Evolutionary conservation across 495 filamentous ascomycete genomes (phyloP).

Genomic region (Pyronema omphalodes): DNA sequence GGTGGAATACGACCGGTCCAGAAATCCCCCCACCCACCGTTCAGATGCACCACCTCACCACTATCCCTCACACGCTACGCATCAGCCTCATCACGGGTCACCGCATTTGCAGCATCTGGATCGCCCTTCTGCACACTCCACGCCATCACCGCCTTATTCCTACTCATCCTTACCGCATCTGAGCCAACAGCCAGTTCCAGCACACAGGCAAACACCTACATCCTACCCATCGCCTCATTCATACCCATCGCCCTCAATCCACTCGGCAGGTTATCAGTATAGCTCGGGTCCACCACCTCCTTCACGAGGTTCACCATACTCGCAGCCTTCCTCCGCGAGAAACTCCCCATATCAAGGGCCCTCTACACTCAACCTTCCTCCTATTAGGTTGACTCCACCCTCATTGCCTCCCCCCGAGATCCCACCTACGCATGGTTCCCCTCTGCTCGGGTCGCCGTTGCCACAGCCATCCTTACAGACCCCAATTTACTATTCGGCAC

Average conservation of each 20-base stretch:
- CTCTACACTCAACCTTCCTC: conserved; percentile 32
- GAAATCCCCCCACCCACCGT: conserved; percentile 19
- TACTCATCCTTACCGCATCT: conserved; percentile 23
- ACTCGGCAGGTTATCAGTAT: conserved; percentile 30
- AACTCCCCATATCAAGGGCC: conserved; percentile 30
- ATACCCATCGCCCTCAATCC: conserved; percentile 33
- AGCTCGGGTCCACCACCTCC: conserved; percentile 16
- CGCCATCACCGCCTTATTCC: conserved; percentile 25
- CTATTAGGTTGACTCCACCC: conserved; percentile 29
- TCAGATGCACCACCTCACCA: conserved; percentile 14
- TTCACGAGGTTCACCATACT: conserved; percentile 23
- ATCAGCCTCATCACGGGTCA: conserved; percentile 23
- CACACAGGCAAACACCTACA: conserved; percentile 23
- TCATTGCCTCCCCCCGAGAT: conserved; percentile 24
- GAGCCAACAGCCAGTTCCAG: conserved; percentile 13
- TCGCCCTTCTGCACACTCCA: conserved; percentile 23
- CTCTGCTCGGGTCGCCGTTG: conserved; percentile 27
- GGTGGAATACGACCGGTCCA: conserved; percentile 25
- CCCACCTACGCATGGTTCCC: conserved; percentile 12
- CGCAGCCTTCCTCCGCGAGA: conserved; percentile 25
- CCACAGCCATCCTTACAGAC: conserved; percentile 24
- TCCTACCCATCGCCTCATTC: conserved; percentile 33
- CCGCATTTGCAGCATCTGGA: conserved; percentile 24
- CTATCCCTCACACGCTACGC: conserved; percentile 1
- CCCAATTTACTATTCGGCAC: conserved; percentile 10